phyloP scores from a whole-genome alignment of 768 basidiomycete genomes.

The Lactarius trivialis region DNA sequence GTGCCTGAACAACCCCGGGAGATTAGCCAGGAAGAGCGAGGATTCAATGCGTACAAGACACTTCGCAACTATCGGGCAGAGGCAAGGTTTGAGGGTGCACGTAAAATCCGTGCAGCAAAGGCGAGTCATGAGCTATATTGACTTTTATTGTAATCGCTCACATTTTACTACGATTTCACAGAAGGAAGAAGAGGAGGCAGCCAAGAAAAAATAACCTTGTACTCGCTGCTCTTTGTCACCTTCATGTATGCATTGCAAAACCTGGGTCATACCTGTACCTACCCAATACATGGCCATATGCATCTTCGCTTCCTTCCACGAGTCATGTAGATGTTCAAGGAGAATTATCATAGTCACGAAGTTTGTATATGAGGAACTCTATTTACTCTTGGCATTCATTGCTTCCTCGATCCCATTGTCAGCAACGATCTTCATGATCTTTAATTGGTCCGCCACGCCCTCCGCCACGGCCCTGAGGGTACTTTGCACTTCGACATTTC shows the following conservation, averaged over 20 bases:
- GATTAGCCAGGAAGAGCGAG: conserved; percentile 86
- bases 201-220: conserved; percentile 74
- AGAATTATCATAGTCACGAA: neutral
- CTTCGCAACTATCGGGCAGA: conserved; percentile 81
- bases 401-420: conserved; percentile 63
- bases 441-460: conserved; percentile 83
- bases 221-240: conserved; percentile 23
- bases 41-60: conserved; percentile 82
- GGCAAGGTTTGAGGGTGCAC: conserved; percentile 77
- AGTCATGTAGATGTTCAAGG: neutral
- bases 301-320: conserved; percentile 17
- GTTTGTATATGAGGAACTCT: neutral
- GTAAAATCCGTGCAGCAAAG: conserved; percentile 84
- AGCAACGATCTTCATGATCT: conserved; percentile 76
- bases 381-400: conserved; percentile 40
- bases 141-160: conserved; percentile 19
- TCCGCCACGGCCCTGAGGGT: conserved; percentile 81
- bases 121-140: conserved; percentile 36
- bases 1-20: conserved; percentile 81
- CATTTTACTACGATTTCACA: conserved; percentile 29
- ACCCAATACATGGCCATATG: conserved; percentile 32
- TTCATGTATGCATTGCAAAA: conserved; percentile 34
- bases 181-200: conserved; percentile 90
- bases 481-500: conserved; percentile 78
- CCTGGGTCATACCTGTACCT: conserved; percentile 28